Percentiles rank a stretch among this genome's conserved stretches.
Evolutionary conservation across 257 asterid genomes (phyloP).

Genomic region (Nyctanthes arbortristis): DNA sequence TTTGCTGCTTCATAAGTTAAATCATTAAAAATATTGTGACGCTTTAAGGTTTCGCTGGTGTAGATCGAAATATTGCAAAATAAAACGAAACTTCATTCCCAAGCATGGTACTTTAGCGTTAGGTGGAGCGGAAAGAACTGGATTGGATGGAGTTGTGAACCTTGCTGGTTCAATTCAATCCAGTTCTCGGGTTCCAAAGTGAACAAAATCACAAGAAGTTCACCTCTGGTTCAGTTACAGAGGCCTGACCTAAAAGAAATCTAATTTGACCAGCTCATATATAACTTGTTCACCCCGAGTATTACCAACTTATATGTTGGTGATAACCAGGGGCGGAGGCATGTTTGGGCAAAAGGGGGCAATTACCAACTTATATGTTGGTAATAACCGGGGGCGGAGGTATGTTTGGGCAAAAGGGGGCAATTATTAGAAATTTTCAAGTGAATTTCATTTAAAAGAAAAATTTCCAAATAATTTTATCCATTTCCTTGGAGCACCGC

Average conservation of each 20-base stretch:
- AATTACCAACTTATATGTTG: no score
- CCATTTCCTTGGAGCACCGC: no score
- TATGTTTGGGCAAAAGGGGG: no score
- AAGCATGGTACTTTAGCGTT: not conserved
- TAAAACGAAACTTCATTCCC: not conserved
- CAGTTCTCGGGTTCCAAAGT: not conserved
- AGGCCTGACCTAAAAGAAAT: not conserved
- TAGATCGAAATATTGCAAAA: not conserved
- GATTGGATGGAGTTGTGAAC: not conserved
- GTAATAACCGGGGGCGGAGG: no score
- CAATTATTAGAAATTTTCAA: no score
- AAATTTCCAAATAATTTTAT: no score
- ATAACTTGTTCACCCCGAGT: conserved; percentile 3
- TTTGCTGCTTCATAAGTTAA: no score
- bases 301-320: conserved; percentile 10
- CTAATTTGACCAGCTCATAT: conserved; percentile 9
- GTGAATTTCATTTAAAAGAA: no score
- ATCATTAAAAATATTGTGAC: conserved; percentile 4
- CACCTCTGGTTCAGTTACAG: no score
- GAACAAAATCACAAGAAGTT: not conserved
- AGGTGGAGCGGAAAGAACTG: not conserved
- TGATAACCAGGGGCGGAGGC: no score
- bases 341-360: no score
- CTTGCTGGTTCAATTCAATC: not conserved
- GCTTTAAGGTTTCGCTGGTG: not conserved